Percentiles rank a stretch among this genome's conserved stretches.
Conservation (phyloP, 495 filamentous ascomycete genomes). For the Letharia columbiana region DNA sequence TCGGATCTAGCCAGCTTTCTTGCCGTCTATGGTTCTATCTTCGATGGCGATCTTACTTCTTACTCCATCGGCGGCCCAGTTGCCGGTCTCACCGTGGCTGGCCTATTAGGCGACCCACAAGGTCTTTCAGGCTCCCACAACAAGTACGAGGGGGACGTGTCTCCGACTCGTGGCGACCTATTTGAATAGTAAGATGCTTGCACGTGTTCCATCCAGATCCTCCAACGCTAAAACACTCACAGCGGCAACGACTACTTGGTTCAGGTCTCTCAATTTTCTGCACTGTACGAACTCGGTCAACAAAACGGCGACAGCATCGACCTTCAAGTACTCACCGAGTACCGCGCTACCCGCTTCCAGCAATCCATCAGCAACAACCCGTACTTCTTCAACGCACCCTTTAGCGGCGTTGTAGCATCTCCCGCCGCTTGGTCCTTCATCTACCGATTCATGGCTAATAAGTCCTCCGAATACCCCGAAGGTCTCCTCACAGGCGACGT, state of each 20-base stretch:
- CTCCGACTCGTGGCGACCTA: conserved; percentile 44
- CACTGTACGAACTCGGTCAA: conserved; percentile 26
- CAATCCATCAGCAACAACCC: conserved; percentile 32
- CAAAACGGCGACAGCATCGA: conserved; percentile 20
- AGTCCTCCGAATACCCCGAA: conserved; percentile 31
- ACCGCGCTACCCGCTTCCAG: conserved; percentile 27
- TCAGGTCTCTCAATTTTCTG: conserved; percentile 27
- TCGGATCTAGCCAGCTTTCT: conserved; percentile 22
- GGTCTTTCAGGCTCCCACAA: conserved; percentile 29
- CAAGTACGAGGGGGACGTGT: conserved; percentile 31
- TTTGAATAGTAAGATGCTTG: conserved; percentile 27
- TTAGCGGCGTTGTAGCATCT: conserved; percentile 48
- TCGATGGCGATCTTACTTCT: conserved; percentile 21
- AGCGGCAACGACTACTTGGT: conserved; percentile 30
- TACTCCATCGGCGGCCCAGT: conserved; percentile 24
- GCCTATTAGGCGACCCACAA: conserved; percentile 19
- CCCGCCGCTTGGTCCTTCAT: conserved; percentile 39
- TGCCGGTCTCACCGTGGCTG: conserved; percentile 9
- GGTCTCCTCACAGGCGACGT: conserved; percentile 32
- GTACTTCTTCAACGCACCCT: conserved; percentile 36
- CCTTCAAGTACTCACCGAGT: conserved; percentile 23
- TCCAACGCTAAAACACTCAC: neutral
- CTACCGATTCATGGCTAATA: conserved; percentile 33
- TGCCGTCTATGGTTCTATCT: conserved; percentile 24
- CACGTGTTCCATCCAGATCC: neutral